Evolutionary conservation across 2,329 filamentous ascomycete genomes (phyloP).

Genomic region (Aspergillus tubingensis): DNA sequence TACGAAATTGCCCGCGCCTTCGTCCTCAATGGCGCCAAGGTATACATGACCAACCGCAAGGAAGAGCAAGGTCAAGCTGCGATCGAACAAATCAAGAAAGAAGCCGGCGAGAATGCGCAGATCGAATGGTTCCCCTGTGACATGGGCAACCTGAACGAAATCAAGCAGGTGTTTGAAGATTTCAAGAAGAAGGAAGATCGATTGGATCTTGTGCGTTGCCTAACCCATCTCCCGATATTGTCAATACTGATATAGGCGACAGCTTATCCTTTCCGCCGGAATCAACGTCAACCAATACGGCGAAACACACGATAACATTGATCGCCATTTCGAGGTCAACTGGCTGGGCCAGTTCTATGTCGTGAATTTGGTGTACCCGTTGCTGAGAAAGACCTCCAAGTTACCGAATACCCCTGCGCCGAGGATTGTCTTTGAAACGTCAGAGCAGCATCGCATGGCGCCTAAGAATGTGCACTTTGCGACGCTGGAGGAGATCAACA

Average conservation of each 20-base stretch:
- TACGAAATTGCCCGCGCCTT: constrained; percentile 13
- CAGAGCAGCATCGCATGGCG: constrained; percentile 45
- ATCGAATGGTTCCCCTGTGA: constrained; percentile 49
- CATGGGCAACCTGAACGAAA: constrained; percentile 41
- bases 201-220: constrained; percentile 38
- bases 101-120: constrained; percentile 29
- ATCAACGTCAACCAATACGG: constrained; percentile 47
- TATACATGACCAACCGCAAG: constrained; percentile 18
- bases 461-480: constrained; percentile 43
- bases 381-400: constrained; percentile 46
- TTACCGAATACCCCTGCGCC: constrained; percentile 38
- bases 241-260: not conserved
- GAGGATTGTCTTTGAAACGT: constrained; percentile 46
- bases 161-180: constrained; percentile 42
- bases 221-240: too few relatives aligned
- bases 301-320: constrained; percentile 40
- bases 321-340: constrained; percentile 48
- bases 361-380: constrained; percentile 46
- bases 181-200: constrained; percentile 40
- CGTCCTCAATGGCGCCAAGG: constrained; percentile 15
- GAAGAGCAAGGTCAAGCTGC: constrained; percentile 26
- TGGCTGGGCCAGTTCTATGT: constrained; percentile 50
- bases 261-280: constrained; percentile 47
- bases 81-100: constrained; percentile 36
- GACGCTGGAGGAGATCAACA: constrained; percentile 48